Evolutionary conservation across 257 asterid species (phyloP).

Genomic region (Solanum lignicaule): DNA sequence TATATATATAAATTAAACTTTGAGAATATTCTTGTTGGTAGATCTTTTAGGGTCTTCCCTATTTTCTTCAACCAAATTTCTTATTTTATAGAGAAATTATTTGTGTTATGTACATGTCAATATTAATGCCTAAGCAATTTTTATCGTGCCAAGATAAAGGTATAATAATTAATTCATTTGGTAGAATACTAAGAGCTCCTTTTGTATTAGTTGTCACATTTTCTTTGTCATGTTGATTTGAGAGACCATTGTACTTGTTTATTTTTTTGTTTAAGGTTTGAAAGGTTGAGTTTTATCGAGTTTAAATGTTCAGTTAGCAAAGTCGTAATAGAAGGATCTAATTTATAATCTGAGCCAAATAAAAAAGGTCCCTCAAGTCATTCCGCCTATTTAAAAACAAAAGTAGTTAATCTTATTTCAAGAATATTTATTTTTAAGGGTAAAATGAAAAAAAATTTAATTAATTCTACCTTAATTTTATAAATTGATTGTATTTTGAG

Average conservation of each 20-base stretch:
- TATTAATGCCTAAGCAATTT: neutral
- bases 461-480: too few relatives aligned
- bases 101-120: neutral
- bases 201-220: neutral
- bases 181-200: neutral
- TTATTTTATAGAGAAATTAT: neutral
- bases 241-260: fast-evolving
- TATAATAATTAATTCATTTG: neutral
- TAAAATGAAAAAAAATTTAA: too few relatives aligned
- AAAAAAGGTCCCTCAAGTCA: neutral
- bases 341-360: too few relatives aligned
- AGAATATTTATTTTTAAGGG: neutral
- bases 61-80: neutral
- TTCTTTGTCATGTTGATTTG: too few relatives aligned
- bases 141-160: neutral
- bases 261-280: neutral
- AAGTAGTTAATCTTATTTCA: neutral
- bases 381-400: neutral
- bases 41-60: neutral
- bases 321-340: fast-evolving
- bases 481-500: neutral
- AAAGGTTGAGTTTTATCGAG: neutral
- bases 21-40: neutral
- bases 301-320: fast-evolving
- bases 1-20: neutral